These are phyloP conservation scores for Fomitopsis palustris DNA, from an alignment of 1,284 basidiomycete species.

Conservation along the genomic window DNA sequence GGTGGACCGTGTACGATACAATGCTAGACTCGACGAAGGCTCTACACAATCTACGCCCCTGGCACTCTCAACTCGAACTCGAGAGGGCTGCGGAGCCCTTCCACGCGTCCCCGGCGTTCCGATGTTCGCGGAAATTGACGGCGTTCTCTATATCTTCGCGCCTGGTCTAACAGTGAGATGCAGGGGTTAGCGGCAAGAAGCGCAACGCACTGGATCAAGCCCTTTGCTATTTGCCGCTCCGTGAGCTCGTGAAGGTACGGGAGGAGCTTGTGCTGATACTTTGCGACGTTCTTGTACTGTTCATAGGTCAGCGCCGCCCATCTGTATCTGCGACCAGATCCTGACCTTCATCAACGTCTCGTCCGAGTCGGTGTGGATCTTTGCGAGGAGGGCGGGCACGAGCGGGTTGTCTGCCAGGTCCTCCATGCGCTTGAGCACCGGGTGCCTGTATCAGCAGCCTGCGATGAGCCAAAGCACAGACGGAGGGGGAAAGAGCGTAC, in stretches of 20 bases:
- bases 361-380: conserved; percentile 32
- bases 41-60: background rate
- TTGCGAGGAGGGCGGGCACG: conserved; percentile 34
- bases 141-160: conserved; percentile 4
- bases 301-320: too few relatives aligned
- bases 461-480: background rate
- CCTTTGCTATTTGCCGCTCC: conserved; percentile 31
- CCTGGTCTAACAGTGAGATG: background rate
- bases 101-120: background rate
- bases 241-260: conserved; percentile 36
- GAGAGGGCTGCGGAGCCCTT: background rate
- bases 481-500: conserved; percentile 13
- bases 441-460: conserved; percentile 24
- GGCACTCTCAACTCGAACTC: background rate
- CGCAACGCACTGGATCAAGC: conserved; percentile 30
- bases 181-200: background rate
- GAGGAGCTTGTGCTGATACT: conserved; percentile 30
- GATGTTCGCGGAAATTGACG: conserved; percentile 9
- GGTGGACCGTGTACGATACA: background rate
- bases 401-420: conserved; percentile 36
- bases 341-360: conserved; percentile 29
- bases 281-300: conserved; percentile 33
- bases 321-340: background rate
- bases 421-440: conserved; percentile 33
- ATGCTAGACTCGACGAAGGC: too few relatives aligned